Base-by-base conservation (phyloP, 495 filamentous ascomycete genomes). In the Daldinia bambusicola region DNA sequence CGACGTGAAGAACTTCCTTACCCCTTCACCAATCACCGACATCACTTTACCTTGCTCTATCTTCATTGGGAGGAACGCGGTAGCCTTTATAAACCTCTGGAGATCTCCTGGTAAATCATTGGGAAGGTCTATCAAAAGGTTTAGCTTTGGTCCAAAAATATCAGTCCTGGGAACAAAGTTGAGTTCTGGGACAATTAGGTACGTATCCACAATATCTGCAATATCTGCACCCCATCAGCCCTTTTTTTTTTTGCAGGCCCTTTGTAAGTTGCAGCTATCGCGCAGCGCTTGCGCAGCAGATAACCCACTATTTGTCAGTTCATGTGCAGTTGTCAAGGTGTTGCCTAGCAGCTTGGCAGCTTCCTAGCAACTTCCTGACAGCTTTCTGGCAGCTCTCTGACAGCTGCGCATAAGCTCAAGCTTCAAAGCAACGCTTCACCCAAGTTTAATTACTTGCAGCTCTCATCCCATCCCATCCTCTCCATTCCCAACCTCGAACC, bases 371-470 rank as follows among this genome's bases (percentile, higher is more conserved):
- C 43, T 48, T 4, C 4, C 43, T 6, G 43, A 4, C 2, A 50
- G 16, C 22, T 20, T 6, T 18, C 14, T 13, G 50, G 43, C 43
- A 48, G 20, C 43, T 16, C 43, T 16, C 20, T 48, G 43, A 48
- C 50, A 53, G 31, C 50, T 53, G 50, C 22, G 12, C 50, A 36
- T 36, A 36, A 36, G 34, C 34, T 36, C 7, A 36, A 36, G 34
- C 34, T 36, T 6, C 9, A 36, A 36, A 6, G 34, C 34, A 36
- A 36, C 2, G 34, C 43, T 48, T 48, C 43, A 48, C 22, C 43
- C 43, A 48, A 48, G 50, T 53, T 53, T 53, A 53, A 53, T 53
- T 53, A 53, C 50, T 53, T 53, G 50, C 50, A 53, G 50, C 50
- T 53, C n/a, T 53, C 50, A 32, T 53, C 50, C 50, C 12, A 52